Conservation (phyloP, 768 basidiomycete genomes). For the Naganishia vaughanmartiniae region DNA sequence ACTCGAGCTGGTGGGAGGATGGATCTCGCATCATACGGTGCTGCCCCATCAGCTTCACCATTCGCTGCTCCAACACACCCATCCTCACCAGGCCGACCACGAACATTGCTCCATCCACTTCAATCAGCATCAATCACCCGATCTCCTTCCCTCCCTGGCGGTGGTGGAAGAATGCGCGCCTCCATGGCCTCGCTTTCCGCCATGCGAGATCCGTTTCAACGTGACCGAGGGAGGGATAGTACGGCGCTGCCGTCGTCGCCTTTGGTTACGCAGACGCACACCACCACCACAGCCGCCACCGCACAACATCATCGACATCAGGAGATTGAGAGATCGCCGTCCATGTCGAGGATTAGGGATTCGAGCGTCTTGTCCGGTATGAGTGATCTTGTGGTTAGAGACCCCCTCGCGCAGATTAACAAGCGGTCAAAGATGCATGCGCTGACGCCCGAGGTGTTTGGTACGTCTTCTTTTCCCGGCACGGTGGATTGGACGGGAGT, state of each 20-base stretch:
- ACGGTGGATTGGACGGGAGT: background rate
- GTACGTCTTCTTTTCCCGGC: background rate
- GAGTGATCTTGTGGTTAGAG: slow-evolving; percentile 8
- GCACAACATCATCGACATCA: slow-evolving; percentile 8
- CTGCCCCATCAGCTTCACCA: background rate
- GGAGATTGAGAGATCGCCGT: background rate
- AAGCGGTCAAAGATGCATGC: background rate
- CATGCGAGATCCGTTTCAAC: background rate
- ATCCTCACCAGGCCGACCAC: background rate
- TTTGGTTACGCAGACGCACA: background rate
- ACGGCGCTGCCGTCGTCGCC: slow-evolving; percentile 12
- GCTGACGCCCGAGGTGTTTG: background rate
- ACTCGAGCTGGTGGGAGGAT: background rate
- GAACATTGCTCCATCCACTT: slow-evolving; percentile 5
- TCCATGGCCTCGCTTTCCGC: background rate
- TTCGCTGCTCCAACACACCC: background rate
- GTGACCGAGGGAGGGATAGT: background rate
- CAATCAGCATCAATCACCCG: background rate
- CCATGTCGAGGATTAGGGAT: slow-evolving; percentile 4
- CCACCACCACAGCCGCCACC: no score
- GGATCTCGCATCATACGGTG: slow-evolving; percentile 1
- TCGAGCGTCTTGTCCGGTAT: slow-evolving; percentile 24
- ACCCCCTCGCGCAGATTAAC: background rate
- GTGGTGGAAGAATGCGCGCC: background rate
- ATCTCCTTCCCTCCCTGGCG: slow-evolving; percentile 11